Evolutionary conservation across 805 yeast species (phyloP).

Genomic region (Barnettozyma wickerhamii): DNA sequence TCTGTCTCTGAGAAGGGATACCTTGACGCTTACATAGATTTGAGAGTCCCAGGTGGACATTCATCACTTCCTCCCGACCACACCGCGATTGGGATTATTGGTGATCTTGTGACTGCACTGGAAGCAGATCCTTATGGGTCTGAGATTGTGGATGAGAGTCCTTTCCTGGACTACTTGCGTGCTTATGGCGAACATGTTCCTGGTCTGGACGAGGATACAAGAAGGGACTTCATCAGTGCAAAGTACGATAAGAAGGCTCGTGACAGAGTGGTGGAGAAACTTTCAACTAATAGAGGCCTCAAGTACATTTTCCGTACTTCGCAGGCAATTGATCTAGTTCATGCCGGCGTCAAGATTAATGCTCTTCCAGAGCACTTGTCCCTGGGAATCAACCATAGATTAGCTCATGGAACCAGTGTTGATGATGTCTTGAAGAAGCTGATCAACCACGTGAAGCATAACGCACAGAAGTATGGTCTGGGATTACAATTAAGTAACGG

Average conservation of each 20-base stretch:
- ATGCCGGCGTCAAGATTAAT: conserved; percentile 69
- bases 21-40: conserved; percentile 44
- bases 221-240: conserved; percentile 29
- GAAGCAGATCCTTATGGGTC: conserved; percentile 51
- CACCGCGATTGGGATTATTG: conserved; percentile 70
- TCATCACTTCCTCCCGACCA: conserved; percentile 76
- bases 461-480: conserved; percentile 45
- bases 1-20: conserved; percentile 62
- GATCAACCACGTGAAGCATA: conserved; percentile 28
- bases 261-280: conserved; percentile 22
- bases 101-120: conserved; percentile 48
- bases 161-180: conserved; percentile 46
- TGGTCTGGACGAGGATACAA: conserved; percentile 14
- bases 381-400: conserved; percentile 56
- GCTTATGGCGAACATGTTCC: conserved; percentile 9
- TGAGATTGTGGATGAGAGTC: conserved; percentile 48
- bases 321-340: conserved; percentile 61
- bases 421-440: conserved; percentile 35
- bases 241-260: conserved; percentile 33
- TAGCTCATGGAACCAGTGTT: conserved; percentile 49
- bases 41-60: conserved; percentile 70
- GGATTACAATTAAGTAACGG: conserved; percentile 36
- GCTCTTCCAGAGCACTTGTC: conserved; percentile 63
- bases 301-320: conserved; percentile 52
- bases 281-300: conserved; percentile 4